phyloP scores from a whole-genome alignment of 306 rosid species.

The Phaseolus lunatus region DNA sequence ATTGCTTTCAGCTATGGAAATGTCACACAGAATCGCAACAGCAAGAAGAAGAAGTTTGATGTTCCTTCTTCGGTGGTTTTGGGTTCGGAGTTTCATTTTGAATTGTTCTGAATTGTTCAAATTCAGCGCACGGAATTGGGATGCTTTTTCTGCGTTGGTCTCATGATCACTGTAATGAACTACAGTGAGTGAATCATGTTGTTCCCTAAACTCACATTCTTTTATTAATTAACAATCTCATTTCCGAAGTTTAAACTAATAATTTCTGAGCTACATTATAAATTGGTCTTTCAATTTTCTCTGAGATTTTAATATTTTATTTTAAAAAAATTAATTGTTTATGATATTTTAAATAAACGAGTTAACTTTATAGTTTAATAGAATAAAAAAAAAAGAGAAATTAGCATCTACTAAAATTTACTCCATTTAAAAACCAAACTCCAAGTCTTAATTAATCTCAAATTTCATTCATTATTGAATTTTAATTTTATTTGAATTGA shows the following conservation, averaged over 20 bases:
- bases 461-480: too few relatives aligned
- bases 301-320: too few relatives aligned
- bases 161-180: background rate
- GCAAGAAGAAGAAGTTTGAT: background rate
- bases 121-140: background rate
- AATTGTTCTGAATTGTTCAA: background rate
- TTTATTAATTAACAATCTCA: background rate
- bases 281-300: too few relatives aligned
- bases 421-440: too few relatives aligned
- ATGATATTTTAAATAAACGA: too few relatives aligned
- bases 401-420: too few relatives aligned
- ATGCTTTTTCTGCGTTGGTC: background rate
- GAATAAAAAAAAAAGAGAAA: too few relatives aligned
- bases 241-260: background rate
- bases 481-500: too few relatives aligned
- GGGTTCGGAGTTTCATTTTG: slow-evolving; percentile 22
- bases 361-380: too few relatives aligned
- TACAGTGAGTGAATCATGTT: background rate
- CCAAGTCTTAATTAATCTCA: too few relatives aligned
- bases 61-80: background rate
- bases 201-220: background rate
- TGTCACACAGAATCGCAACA: slow-evolving; percentile 1
- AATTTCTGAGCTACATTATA: too few relatives aligned
- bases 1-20: slow-evolving; percentile 1
- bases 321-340: too few relatives aligned